Evolutionary conservation across 805 yeast species (phyloP), one percentile per base, ranked within the genome.

Genomic region (Starmerella cellae): DNA sequence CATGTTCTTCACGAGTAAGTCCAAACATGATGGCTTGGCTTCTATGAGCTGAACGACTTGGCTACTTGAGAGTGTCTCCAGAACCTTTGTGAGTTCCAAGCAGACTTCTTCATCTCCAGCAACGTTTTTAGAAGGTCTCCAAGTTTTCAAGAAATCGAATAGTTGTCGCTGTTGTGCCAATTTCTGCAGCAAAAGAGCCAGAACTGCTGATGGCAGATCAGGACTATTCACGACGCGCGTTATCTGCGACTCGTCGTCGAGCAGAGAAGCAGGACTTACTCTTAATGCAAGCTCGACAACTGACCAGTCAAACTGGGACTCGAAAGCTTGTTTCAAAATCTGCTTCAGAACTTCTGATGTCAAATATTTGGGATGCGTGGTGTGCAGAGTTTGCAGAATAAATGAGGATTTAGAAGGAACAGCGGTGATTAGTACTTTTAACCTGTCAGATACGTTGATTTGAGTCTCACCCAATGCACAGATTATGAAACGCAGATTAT

Each of bases 21-120:
- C 32, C 8, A 42, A 36, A 5, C 40, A 5, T 6, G 35, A 16
- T 2, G 43, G 33, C 9, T 17, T 32, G 22, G 35, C 21, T 21
- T 29, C 27, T 19, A 50, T 28, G 5, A 50, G 26, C 8, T 37
- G 33, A 3, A 36, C 42, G 3, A 52, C 34, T 21, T 52, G 55
- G 5, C 13, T 8, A 9, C 47, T 27, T 1, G 55, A 39, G 14
- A 52, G 40, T 14, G 44, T 35, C 5, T 37, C 41, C 5, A 48
- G 24, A 2, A 47, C 42, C 4, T 30, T 13, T 9, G 20, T 10
- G 8, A 47, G 20, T 2, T 39, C 46, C 0, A 22, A 27, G 10
- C 31, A 3, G 2, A 27, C 38, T 0, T 13, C 30, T 0, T 42
- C 20, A 6, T 33, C 21, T 4, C 29, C 21, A 11, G 10, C 8